Evolutionary conservation across 257 asterid genomes (phyloP), one percentile per base, ranked within the genome.

Genomic region (Haberlea rhodopensis): DNA sequence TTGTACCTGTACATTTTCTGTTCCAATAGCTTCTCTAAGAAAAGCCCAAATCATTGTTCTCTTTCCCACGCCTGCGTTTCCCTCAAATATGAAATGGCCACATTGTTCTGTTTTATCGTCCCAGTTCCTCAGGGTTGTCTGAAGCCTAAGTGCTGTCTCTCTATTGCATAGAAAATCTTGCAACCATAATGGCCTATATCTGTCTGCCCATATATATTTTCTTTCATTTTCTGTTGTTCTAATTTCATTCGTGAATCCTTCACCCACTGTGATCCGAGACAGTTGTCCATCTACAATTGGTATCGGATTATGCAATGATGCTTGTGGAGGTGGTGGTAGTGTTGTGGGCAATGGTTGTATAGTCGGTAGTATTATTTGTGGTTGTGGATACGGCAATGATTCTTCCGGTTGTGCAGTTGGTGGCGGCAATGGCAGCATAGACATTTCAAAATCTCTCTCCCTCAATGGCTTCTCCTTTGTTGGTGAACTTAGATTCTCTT

Each of bases 21-120:
- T 57, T 69, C 90, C 92, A 58, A 72, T 82, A 53, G 75, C 74
- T 79, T 84, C 89, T 26, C 85, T 79, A 48, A 89, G 95, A 64
- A 81, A 57, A 19, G 96, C 92, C 87, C 80, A 72, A 64, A 87
- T 81, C 96, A 89, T 87, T 71, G 96, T 89, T 75, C 84, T 85
- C 83, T 89, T 89, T 20, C 96, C 95, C 64, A 87, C 95, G 25
- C 96, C 96, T 11, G 91, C 85, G 37, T 70, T 84, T 72, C 96
- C 95, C 73, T 80, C 89, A 53, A 89, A 89, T 80, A 89, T 84
- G 84, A 81, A 81, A 66, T 89, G 92, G 28, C 79, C 69, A 49
- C 79, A 71, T 48, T 32, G 66, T 46, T 65, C 81, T 63, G 61
- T 31, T 61, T 27, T 60, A 28, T 57, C 79, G 59, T 75, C 60